These are phyloP conservation scores for Rhodotorula mucilaginosa DNA, from an alignment of 1,284 basidiomycete genomes.

Conservation along the genomic window DNA sequence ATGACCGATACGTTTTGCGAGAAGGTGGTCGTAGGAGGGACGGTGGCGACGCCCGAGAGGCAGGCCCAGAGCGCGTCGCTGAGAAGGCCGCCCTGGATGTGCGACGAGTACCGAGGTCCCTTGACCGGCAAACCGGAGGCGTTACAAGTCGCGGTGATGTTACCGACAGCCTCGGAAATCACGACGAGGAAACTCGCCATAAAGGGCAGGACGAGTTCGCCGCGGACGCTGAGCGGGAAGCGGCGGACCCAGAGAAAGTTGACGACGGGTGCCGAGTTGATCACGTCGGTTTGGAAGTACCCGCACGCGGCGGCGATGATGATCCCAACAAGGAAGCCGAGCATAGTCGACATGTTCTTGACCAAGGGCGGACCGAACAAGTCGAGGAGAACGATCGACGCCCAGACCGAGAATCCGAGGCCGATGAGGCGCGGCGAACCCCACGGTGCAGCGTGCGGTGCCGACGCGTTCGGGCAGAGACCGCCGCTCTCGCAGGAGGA, in stretches of 20 bases:
- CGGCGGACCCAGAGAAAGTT: conserved; percentile 45
- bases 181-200: conserved; percentile 44
- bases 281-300: conserved; percentile 10
- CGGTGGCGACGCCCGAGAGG: conserved; percentile 40
- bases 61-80: conserved; percentile 42
- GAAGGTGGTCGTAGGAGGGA: conserved; percentile 36
- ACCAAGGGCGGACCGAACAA: conserved; percentile 43
- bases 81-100: conserved; percentile 44
- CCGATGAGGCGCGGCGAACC: conserved; percentile 16
- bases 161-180: conserved; percentile 45
- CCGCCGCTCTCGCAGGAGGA: conserved; percentile 10
- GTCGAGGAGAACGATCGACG: conserved; percentile 46
- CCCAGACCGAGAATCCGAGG: conserved; percentile 45
- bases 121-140: conserved; percentile 41
- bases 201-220: conserved; percentile 44
- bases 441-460: neutral
- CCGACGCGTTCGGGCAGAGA: conserved; percentile 1
- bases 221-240: conserved; percentile 45
- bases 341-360: conserved; percentile 43
- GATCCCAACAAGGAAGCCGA: conserved; percentile 43
- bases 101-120: conserved; percentile 39
- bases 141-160: conserved; percentile 45
- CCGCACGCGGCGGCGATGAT: conserved; percentile 14
- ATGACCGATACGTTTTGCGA: conserved; percentile 45
- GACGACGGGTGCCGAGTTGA: conserved; percentile 27